phyloP scores from a whole-genome alignment of 2,329 filamentous ascomycete genomes.

The Exserohilum rostratum region DNA sequence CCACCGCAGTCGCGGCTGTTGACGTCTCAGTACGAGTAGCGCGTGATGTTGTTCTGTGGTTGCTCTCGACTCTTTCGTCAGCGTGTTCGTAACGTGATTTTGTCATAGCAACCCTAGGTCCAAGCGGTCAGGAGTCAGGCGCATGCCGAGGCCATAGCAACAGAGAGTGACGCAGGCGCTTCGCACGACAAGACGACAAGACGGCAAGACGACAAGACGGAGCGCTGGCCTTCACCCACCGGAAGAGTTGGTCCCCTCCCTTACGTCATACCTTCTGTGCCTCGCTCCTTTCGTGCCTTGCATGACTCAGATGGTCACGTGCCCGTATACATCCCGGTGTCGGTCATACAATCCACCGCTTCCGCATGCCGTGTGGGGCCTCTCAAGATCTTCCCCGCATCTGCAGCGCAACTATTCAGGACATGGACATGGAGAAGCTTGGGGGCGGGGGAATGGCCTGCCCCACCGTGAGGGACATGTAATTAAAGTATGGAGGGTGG shows the following conservation, averaged over 20 bases:
- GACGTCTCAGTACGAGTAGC: neutral
- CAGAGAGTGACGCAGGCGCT: conserved; percentile 1
- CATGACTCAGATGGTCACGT: conserved; percentile 16
- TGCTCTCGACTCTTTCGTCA: neutral
- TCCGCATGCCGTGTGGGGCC: conserved; percentile 23
- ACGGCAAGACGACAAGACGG: neutral
- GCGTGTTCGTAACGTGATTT: conserved; percentile 2
- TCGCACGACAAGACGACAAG: neutral
- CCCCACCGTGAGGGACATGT: conserved; percentile 23
- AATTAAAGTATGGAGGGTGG: conserved; percentile 11
- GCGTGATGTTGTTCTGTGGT: neutral
- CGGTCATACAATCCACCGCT: conserved; percentile 17
- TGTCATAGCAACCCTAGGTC: neutral
- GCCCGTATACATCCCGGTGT: neutral
- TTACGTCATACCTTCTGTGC: conserved; percentile 12
- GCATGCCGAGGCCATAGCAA: neutral
- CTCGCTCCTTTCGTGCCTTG: neutral
- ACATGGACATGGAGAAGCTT: conserved; percentile 16
- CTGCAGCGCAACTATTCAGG: conserved; percentile 5
- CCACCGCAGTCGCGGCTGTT: conserved; percentile 1
- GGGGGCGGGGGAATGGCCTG: conserved; percentile 13
- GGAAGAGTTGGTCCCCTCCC: neutral
- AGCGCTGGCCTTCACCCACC: neutral
- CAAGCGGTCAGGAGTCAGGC: neutral
- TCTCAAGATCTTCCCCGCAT: conserved; percentile 22